Percentiles rank a stretch among this genome's conserved stretches.
These are phyloP conservation scores for Trichoderma atroviride DNA, from an alignment of 2,329 filamentous ascomycete genomes.

Conservation along the genomic window DNA sequence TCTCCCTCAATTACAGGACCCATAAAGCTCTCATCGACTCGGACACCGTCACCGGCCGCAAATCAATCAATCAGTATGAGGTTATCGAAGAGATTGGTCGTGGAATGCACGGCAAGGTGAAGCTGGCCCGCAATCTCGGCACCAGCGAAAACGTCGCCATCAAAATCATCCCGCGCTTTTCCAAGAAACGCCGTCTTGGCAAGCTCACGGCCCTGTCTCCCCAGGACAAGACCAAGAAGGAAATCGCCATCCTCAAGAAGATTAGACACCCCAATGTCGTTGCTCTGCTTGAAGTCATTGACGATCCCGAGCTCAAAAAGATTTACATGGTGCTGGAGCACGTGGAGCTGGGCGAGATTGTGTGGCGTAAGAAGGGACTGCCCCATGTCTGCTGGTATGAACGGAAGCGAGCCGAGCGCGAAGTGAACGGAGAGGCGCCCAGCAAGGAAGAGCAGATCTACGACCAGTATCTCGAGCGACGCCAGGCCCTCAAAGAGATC, in stretches of 20 bases:
- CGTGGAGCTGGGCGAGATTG: constrained; percentile 89
- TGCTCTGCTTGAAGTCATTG: constrained; percentile 92
- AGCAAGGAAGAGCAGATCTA: constrained; percentile 64
- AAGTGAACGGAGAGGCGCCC: constrained; percentile 63
- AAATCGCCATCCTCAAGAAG: constrained; percentile 98
- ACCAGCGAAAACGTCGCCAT: constrained; percentile 85
- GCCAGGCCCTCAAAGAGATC: constrained; percentile 59
- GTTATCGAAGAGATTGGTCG: constrained; percentile 95
- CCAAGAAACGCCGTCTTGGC: constrained; percentile 89
- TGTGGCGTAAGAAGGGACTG: constrained; percentile 88
- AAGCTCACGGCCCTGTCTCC: constrained; percentile 68
- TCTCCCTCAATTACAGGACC: constrained; percentile 57
- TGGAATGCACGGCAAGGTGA: constrained; percentile 96
- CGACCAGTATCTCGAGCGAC: constrained; percentile 60
- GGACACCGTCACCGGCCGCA: constrained; percentile 85
- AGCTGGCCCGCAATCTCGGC: constrained; percentile 80
- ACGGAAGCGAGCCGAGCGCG: constrained; percentile 75
- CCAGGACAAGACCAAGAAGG: constrained; percentile 84
- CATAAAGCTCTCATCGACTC: constrained; percentile 90
- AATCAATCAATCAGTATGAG: constrained; percentile 97
- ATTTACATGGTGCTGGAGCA: constrained; percentile 98
- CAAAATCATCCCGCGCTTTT: constrained; percentile 97
- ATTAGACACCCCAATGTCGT: constrained; percentile 97
- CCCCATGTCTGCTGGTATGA: constrained; percentile 83
- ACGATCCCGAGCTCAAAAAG: constrained; percentile 93